A percentile compares a stretch with the other conserved stretches of the same genome.
Conservation (phyloP, 2,329 filamentous ascomycete genomes). For the Diaporthe sp. region DNA sequence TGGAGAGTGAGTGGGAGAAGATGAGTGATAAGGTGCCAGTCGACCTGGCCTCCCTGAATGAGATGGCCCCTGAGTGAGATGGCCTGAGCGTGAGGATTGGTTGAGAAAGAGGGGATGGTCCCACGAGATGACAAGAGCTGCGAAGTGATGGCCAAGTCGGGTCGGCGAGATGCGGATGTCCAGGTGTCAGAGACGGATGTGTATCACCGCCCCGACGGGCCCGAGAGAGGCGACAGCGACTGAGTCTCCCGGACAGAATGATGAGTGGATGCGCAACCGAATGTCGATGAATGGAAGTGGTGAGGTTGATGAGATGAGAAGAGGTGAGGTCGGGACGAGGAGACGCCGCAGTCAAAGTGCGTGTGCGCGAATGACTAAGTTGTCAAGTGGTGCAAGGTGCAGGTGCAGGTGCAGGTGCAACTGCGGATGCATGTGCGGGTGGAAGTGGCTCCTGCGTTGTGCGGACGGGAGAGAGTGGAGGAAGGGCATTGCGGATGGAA, state of each 20-base stretch:
- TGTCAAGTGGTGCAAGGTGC: neutral
- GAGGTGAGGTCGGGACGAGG: slow-evolving; percentile 23
- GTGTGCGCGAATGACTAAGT: slow-evolving; percentile 34
- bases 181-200: slow-evolving; percentile 18
- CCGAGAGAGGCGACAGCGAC: slow-evolving; percentile 5
- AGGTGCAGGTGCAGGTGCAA: neutral
- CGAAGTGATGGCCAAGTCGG: slow-evolving; percentile 14
- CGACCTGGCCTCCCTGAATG: neutral
- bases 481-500: neutral
- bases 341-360: slow-evolving; percentile 15
- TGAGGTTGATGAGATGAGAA: slow-evolving; percentile 27
- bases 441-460: slow-evolving; percentile 19
- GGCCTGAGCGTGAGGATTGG: slow-evolving; percentile 7
- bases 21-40: neutral
- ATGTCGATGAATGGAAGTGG: slow-evolving; percentile 17
- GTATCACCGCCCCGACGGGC: slow-evolving; percentile 30
- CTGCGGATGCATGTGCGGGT: slow-evolving; percentile 5
- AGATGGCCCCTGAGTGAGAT: slow-evolving; percentile 1
- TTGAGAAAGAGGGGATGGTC: neutral
- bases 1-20: neutral
- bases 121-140: slow-evolving; percentile 14
- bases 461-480: slow-evolving; percentile 1
- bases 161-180: slow-evolving; percentile 8
- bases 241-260: neutral
- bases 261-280: neutral